These are phyloP conservation scores for Margaritispora aquatica DNA, from an alignment of 495 filamentous ascomycete species.

Conservation along the genomic window DNA sequence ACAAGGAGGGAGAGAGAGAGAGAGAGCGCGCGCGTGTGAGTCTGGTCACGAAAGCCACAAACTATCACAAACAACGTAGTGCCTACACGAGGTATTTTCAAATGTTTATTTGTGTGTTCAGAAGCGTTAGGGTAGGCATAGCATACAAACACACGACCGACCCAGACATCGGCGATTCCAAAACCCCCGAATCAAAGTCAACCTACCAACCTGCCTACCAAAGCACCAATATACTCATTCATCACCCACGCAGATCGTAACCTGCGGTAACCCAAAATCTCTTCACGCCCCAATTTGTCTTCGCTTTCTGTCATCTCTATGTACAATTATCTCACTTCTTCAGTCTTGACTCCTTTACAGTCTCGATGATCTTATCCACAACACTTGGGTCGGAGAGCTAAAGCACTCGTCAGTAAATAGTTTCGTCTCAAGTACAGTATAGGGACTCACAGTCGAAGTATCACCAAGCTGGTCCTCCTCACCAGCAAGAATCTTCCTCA, in stretches of 20 bases:
- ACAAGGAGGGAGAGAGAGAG: too few species aligned
- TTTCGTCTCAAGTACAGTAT: neutral
- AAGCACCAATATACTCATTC: too few species aligned
- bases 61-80: too few species aligned
- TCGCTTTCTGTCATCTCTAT: neutral
- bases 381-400: slow-evolving; percentile 87
- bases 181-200: neutral
- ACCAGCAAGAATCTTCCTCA: slow-evolving; percentile 92
- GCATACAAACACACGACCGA: neutral
- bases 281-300: neutral
- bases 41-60: too few species aligned
- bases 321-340: slow-evolving; percentile 22
- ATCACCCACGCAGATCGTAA: too few species aligned
- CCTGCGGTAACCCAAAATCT: neutral
- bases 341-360: slow-evolving; percentile 56
- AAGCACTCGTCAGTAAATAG: slow-evolving; percentile 33
- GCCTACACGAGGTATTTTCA: neutral
- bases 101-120: neutral
- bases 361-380: slow-evolving; percentile 81
- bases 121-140: neutral
- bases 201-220: too few species aligned
- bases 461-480: slow-evolving; percentile 98
- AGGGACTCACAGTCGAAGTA: slow-evolving; percentile 70
- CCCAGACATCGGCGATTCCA: neutral
- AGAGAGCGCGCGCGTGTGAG: too few species aligned